Evolutionary conservation across 345 rosid species (phyloP).

Genomic region (Heritiera littoralis): DNA sequence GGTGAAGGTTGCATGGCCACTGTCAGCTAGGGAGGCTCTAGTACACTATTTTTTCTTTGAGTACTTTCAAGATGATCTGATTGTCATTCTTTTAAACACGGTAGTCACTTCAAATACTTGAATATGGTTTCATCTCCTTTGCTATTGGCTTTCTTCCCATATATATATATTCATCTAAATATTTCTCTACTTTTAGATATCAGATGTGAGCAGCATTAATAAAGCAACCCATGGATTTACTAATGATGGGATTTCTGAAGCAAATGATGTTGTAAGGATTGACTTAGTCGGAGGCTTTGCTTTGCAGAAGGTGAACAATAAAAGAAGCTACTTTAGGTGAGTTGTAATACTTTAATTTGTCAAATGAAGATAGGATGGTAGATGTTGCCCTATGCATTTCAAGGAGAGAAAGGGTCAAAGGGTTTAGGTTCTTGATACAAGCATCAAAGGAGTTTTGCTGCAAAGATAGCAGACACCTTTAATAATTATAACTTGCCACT

Average conservation of each 20-base stretch:
- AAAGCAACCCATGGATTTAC: slow-evolving; percentile 50
- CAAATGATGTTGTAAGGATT: slow-evolving; percentile 67
- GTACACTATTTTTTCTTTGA: slow-evolving; percentile 71
- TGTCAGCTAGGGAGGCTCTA: slow-evolving; percentile 78
- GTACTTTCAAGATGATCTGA: slow-evolving; percentile 67
- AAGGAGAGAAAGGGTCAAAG: not conserved
- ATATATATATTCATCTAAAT: not conserved
- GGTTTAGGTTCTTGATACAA: not conserved
- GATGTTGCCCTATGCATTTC: not conserved
- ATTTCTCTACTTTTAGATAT: slow-evolving; percentile 46
- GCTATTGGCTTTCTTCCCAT: slow-evolving; percentile 12
- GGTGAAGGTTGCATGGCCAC: slow-evolving; percentile 93
- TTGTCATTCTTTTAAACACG: slow-evolving; percentile 64
- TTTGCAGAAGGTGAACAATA: slow-evolving; percentile 74
- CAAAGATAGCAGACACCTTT: not conserved
- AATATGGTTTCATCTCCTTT: slow-evolving; percentile 19
- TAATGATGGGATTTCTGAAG: slow-evolving; percentile 59
- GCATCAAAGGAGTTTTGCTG: not conserved
- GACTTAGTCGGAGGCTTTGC: slow-evolving; percentile 87
- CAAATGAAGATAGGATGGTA: not conserved
- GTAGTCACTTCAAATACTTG: slow-evolving; percentile 39
- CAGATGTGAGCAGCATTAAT: slow-evolving; percentile 60
- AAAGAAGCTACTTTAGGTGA: slow-evolving; percentile 85
- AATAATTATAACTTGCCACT: not conserved
- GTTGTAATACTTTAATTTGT: slow-evolving; percentile 20